Evolutionary conservation across 352 stramenopile species (phyloP), one percentile per base, ranked within the genome.

Genomic region (Globisporangium iwayamae): DNA sequence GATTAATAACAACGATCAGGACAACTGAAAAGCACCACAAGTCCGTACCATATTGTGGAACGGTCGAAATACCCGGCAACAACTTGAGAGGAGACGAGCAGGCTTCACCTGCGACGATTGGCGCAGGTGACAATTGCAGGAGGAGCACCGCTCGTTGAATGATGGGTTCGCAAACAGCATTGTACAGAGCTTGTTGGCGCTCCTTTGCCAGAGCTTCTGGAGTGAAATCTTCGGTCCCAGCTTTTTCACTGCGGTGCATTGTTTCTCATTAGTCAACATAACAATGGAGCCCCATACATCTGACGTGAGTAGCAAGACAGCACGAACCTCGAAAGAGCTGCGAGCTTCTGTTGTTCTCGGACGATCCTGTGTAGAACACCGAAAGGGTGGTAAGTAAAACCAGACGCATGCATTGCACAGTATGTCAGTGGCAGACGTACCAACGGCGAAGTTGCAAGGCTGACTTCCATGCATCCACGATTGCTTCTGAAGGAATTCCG

Each of bases 291-390:
- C 13, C 22, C 9, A 20, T 18, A 55, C 48, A 20, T 13, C 38
- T 32, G 9, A 20, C 3, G 14, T 45, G 1, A 25, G 20, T 18
- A 39, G 0, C 4, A 14, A 25, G 14, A 36, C 1, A 32, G 34
- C 10, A 30, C 39, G 46, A 77, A 91, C 82, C 78, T 89, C 28
- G 73, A 75, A 28, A 69, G 63, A 62, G 79, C 81, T 47, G 87
- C 87, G 20, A 93, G 60, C 48, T 94, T 96, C 56, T 96, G 87
- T 48, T 96, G 87, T 59, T 96, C 87, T 58, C 86, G 72, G 22
- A 96, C 87, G 67, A 96, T 94, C 87, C 86, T 93, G 45, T 18
- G 20, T 4, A 7, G 32, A 56, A 25, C 2, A 65, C 16, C 43
- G 2, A 30, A 32, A 28, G 5, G 22, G 10, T 9, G 51, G 3